A percentile compares a stretch with the other conserved stretches of the same genome.
These are phyloP conservation scores for Trichoderma lentiforme DNA, from an alignment of 2,329 filamentous ascomycete genomes.

Conservation along the genomic window DNA sequence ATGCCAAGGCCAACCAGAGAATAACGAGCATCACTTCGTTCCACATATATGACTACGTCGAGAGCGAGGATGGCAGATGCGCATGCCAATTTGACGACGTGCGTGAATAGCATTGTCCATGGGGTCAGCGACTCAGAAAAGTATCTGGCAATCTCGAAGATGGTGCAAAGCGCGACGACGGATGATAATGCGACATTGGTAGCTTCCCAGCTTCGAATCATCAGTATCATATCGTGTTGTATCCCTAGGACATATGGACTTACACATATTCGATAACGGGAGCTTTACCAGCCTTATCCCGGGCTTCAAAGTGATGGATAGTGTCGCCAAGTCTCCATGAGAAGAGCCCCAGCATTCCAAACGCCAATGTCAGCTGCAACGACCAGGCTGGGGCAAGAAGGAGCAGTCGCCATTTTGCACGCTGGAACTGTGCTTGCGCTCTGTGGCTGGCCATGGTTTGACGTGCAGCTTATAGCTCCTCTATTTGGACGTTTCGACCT, in stretches of 20 bases:
- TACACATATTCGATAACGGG: slow-evolving; percentile 51
- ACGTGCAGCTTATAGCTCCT: slow-evolving; percentile 4
- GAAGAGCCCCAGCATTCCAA: slow-evolving; percentile 50
- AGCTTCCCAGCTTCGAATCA: slow-evolving; percentile 47
- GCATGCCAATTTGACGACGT: slow-evolving; percentile 48
- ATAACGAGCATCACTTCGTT: slow-evolving; percentile 45
- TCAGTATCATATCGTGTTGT: not conserved
- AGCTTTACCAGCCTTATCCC: slow-evolving; percentile 37
- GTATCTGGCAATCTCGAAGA: slow-evolving; percentile 46
- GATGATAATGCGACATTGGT: slow-evolving; percentile 50
- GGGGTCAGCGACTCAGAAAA: slow-evolving; percentile 52
- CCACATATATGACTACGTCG: slow-evolving; percentile 50
- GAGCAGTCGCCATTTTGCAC: slow-evolving; percentile 48
- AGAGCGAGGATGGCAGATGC: slow-evolving; percentile 47
- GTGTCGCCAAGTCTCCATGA: slow-evolving; percentile 51
- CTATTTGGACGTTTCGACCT: not conserved
- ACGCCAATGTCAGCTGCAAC: slow-evolving; percentile 44
- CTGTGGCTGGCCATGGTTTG: slow-evolving; percentile 41
- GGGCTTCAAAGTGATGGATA: slow-evolving; percentile 40
- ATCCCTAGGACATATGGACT: slow-evolving; percentile 25
- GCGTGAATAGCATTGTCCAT: slow-evolving; percentile 51
- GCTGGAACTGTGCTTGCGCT: slow-evolving; percentile 51
- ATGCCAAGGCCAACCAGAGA: slow-evolving; percentile 47
- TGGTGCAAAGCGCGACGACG: slow-evolving; percentile 44
- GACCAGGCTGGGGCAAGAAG: slow-evolving; percentile 51